phyloP scores from a whole-genome alignment of 2,329 filamentous ascomycete genomes.

The Botryotinia calthae region DNA sequence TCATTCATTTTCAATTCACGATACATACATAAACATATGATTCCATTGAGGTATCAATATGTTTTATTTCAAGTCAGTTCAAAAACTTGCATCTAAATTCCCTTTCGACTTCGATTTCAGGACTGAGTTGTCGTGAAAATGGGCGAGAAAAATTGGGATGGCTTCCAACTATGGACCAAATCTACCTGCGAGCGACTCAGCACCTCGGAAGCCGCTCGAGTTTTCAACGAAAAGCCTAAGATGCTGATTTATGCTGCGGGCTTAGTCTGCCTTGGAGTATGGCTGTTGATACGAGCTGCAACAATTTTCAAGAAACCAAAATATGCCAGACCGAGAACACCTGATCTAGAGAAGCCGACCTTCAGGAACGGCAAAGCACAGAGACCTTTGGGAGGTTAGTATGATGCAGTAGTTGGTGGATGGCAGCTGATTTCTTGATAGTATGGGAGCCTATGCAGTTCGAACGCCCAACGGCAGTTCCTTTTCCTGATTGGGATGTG shows the following conservation, averaged over 20 bases:
- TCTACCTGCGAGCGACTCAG: constrained; percentile 20
- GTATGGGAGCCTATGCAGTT: constrained; percentile 39
- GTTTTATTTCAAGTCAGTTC: background rate
- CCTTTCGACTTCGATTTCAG: background rate
- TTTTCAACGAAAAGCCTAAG: constrained; percentile 25
- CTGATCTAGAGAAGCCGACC: constrained; percentile 36
- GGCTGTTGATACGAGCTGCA: constrained; percentile 29
- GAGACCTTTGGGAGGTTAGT: constrained; percentile 33
- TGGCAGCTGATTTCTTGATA: constrained; percentile 25
- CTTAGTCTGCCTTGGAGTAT: constrained; percentile 25
- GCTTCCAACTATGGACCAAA: constrained; percentile 21
- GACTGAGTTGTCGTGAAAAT: constrained; percentile 20
- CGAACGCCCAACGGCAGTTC: constrained; percentile 35
- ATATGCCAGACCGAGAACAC: constrained; percentile 30
- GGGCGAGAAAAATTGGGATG: constrained; percentile 21
- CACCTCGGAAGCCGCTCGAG: constrained; percentile 20
- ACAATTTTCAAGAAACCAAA: constrained; percentile 30
- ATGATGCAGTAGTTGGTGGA: background rate
- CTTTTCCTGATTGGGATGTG: constrained; percentile 36
- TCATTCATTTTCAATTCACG: background rate
- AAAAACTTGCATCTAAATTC: background rate
- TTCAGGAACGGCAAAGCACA: constrained; percentile 32
- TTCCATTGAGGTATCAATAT: background rate
- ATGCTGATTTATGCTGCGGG: constrained; percentile 27
- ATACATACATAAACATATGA: constrained; percentile 2